Evolutionary conservation across 2,329 filamentous ascomycete species (phyloP).

Genomic region (Xylaria sp.): DNA sequence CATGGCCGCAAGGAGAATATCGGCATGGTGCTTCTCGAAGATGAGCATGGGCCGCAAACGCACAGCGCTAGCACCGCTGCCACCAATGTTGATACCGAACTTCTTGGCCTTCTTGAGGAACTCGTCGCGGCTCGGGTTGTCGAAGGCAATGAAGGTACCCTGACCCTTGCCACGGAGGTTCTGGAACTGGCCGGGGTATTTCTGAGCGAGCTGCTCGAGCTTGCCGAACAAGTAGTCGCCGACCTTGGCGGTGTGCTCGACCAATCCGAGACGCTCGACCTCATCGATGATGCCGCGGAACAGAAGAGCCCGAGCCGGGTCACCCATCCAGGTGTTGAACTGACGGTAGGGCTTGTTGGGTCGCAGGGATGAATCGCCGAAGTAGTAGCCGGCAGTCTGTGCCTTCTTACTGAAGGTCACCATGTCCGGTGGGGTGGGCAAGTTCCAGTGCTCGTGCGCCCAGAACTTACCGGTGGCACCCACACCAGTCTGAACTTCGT

Average conservation of each 20-base stretch:
- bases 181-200: constrained; percentile 71
- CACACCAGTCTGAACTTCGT: constrained; percentile 90
- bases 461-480: constrained; percentile 93
- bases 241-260: constrained; percentile 69
- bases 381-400: constrained; percentile 91
- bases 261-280: constrained; percentile 70
- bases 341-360: constrained; percentile 93
- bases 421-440: constrained; percentile 76
- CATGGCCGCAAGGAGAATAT: constrained; percentile 72
- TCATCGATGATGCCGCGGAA: constrained; percentile 84
- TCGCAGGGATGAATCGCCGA: constrained; percentile 68
- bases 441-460: constrained; percentile 93
- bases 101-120: constrained; percentile 74
- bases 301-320: constrained; percentile 76
- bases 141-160: constrained; percentile 91
- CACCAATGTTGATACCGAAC: constrained; percentile 81
- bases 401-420: constrained; percentile 96
- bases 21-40: constrained; percentile 86
- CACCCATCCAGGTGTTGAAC: constrained; percentile 98
- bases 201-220: constrained; percentile 60
- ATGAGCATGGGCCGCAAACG: constrained; percentile 83
- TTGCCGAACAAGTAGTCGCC: constrained; percentile 73
- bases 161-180: constrained; percentile 83
- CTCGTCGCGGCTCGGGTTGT: constrained; percentile 72
- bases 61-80: constrained; percentile 69